Evolutionary conservation across 78 protist species (phyloP).

Genomic region (Reticulomyxa filosa): DNA sequence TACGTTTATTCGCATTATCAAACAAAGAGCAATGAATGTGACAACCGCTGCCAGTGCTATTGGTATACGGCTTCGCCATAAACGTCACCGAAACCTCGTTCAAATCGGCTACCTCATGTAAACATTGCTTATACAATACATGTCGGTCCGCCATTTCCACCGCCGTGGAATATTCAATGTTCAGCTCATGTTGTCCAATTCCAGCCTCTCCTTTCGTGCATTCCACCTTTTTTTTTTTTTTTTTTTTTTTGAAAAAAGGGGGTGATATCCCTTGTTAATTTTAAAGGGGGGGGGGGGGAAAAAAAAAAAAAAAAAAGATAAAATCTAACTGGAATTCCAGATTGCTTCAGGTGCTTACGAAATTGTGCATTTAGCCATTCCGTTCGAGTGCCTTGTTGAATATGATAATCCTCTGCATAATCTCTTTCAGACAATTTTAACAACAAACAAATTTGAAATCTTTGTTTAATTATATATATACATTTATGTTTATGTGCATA

Average conservation of each 20-base stretch:
- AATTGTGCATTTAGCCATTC: background rate
- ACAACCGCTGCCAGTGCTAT: slow-evolving; percentile 3
- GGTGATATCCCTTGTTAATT: background rate
- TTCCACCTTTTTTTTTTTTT: slow-evolving; percentile 10
- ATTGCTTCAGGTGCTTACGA: background rate
- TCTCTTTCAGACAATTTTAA: background rate
- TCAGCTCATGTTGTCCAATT: slow-evolving; percentile 25
- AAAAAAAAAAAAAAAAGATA: background rate
- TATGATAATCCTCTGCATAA: slow-evolving; percentile 13
- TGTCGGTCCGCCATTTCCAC: slow-evolving; percentile 14
- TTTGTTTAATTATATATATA: background rate
- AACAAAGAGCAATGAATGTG: background rate
- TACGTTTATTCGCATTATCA: background rate
- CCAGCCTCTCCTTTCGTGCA: slow-evolving; percentile 18
- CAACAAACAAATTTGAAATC: background rate
- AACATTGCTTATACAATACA: slow-evolving; percentile 14
- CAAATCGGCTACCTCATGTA: slow-evolving; percentile 18
- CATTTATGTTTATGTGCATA: too few species aligned
- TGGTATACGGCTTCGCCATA: slow-evolving; percentile 17
- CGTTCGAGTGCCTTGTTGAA: slow-evolving; percentile 7
- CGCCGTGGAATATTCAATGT: background rate
- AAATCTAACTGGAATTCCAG: too few species aligned
- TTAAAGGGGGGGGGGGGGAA: background rate
- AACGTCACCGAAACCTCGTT: slow-evolving; percentile 15
- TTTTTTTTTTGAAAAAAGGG: too few species aligned